Evolutionary conservation across 2,329 filamentous ascomycete species (phyloP).

Genomic region (Trematosphaeria pertusa): DNA sequence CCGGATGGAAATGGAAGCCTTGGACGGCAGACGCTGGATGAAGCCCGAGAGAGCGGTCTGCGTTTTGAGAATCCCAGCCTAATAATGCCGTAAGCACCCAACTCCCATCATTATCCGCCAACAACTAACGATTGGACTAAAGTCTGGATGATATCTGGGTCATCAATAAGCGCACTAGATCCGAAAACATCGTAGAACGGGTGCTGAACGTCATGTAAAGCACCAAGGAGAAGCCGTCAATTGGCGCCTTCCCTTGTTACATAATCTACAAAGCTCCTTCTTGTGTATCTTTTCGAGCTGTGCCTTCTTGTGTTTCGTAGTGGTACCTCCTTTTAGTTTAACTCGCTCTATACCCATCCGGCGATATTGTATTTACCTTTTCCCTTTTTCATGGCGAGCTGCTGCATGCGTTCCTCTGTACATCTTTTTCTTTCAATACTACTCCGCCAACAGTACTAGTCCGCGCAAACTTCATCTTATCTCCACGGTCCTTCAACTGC

Average conservation of each 20-base stretch:
- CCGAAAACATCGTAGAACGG: too few relatives aligned
- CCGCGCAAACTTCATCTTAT: not conserved
- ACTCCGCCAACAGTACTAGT: not conserved
- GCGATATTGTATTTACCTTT: slow-evolving; percentile 3
- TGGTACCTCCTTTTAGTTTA: slow-evolving; percentile 12
- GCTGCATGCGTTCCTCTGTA: too few relatives aligned
- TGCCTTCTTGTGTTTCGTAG: slow-evolving; percentile 13
- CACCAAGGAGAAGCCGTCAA: too few relatives aligned
- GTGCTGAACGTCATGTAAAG: too few relatives aligned
- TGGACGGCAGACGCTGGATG: slow-evolving; percentile 70
- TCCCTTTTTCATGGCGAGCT: too few relatives aligned
- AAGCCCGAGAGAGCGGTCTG: slow-evolving; percentile 72
- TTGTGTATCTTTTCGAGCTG: slow-evolving; percentile 16
- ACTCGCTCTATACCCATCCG: slow-evolving; percentile 22
- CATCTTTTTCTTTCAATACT: slow-evolving; percentile 1
- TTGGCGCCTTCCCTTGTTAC: too few relatives aligned
- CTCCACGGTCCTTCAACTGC: too few relatives aligned
- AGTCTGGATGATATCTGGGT: slow-evolving; percentile 77
- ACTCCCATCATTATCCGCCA: slow-evolving; percentile 1
- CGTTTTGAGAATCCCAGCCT: slow-evolving; percentile 81
- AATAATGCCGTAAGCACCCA: slow-evolving; percentile 65
- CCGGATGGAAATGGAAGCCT: slow-evolving; percentile 11
- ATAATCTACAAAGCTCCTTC: slow-evolving; percentile 18
- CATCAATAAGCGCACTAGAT: slow-evolving; percentile 36
- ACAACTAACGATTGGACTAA: slow-evolving; percentile 19